These are phyloP conservation scores for Panicum virgatum DNA, from an alignment of 202 grass and related monocot species.

Conservation along the genomic window DNA sequence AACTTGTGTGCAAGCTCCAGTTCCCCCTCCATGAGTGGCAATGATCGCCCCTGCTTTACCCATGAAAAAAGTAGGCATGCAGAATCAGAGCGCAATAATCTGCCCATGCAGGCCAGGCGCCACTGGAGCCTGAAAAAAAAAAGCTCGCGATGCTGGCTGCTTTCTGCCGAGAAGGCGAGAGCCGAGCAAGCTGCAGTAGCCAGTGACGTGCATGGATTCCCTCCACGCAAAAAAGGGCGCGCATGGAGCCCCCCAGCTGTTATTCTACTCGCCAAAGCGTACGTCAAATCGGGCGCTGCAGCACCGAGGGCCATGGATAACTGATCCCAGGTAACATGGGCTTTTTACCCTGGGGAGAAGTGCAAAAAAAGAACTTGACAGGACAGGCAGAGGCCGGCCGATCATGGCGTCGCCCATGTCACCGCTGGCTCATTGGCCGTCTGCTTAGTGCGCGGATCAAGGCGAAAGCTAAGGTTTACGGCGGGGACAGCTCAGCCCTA, in stretches of 20 bases:
- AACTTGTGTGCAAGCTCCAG: slow-evolving; percentile 31
- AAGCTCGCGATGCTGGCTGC: background rate
- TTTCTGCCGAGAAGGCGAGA: background rate
- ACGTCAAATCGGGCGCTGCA: slow-evolving; percentile 57
- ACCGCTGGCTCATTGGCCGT: slow-evolving; percentile 16
- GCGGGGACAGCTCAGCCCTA: slow-evolving; percentile 38
- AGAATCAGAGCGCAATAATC: slow-evolving; percentile 52
- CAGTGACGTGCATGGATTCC: slow-evolving; percentile 56
- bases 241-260: slow-evolving; percentile 38
- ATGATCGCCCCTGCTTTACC: slow-evolving; percentile 48
- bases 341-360: no score
- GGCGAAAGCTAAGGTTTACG: slow-evolving; percentile 6
- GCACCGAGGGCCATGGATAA: slow-evolving; percentile 50
- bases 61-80: slow-evolving; percentile 39
- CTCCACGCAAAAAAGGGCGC: slow-evolving; percentile 46
- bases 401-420: slow-evolving; percentile 4
- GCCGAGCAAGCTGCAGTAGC: background rate
- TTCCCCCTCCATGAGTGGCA: slow-evolving; percentile 42
- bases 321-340: no score
- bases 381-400: background rate
- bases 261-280: slow-evolving; percentile 39
- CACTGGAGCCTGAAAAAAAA: background rate
- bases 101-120: slow-evolving; percentile 38
- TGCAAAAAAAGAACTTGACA: background rate
- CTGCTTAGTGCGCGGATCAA: slow-evolving; percentile 41